A percentile compares a stretch with the other conserved stretches of the same genome.
phyloP scores from a whole-genome alignment of 2,329 filamentous ascomycete species.

The Cryphonectria japonica region DNA sequence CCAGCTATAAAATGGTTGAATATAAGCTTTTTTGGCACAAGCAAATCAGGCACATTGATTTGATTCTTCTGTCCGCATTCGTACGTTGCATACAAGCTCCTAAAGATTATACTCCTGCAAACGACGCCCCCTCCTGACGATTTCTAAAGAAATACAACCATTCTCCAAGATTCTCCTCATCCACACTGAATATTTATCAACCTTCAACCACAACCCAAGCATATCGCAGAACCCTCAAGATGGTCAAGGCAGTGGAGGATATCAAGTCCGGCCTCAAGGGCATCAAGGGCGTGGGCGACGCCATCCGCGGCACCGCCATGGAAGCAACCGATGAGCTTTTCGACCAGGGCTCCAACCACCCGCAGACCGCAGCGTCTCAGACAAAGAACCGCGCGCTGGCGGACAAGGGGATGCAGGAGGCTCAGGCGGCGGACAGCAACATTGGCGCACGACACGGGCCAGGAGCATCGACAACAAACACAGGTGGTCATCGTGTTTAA shows the following conservation, averaged over 20 bases:
- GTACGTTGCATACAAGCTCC: too few species aligned
- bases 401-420: constrained; percentile 41
- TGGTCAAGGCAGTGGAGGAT: constrained; percentile 39
- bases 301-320: constrained; percentile 37
- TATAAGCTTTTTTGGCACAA: too few species aligned
- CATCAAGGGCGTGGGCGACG: constrained; percentile 38
- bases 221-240: constrained; percentile 21
- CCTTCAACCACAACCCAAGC: background rate
- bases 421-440: constrained; percentile 39
- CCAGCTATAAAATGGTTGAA: too few species aligned
- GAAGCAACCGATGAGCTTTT: constrained; percentile 37
- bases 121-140: background rate
- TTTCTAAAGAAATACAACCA: background rate
- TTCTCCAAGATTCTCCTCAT: background rate
- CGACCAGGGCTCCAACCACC: constrained; percentile 34
- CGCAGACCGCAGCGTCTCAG: constrained; percentile 33
- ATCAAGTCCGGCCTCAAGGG: constrained; percentile 40
- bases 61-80: too few species aligned
- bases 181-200: background rate
- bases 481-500: too few species aligned
- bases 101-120: background rate
- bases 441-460: constrained; percentile 34
- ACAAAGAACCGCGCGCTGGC: constrained; percentile 38
- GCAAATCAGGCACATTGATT: too few species aligned
- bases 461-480: background rate